Percentiles rank a stretch among this genome's conserved stretches.
These are phyloP conservation scores for Kodamaea sp. DNA, from an alignment of 1,139 yeast genomes.

Conservation along the genomic window DNA sequence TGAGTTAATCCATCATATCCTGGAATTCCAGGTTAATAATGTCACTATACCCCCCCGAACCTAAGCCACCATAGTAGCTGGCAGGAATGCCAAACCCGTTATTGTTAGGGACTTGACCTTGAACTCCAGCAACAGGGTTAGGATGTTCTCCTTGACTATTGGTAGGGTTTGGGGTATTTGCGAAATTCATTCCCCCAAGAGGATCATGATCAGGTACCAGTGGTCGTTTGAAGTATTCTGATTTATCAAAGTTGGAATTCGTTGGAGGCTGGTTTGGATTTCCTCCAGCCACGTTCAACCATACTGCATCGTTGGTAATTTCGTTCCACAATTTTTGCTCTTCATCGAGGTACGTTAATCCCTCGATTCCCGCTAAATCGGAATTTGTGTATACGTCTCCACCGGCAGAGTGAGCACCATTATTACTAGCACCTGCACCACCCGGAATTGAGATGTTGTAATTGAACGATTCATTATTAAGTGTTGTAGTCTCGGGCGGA, in stretches of 20 bases:
- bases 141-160: slow-evolving; percentile 3
- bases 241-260: slow-evolving; percentile 6
- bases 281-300: slow-evolving; percentile 47
- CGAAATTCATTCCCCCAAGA: slow-evolving; percentile 3
- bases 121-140: too few relatives aligned
- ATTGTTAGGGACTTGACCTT: neutral
- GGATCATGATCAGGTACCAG: slow-evolving; percentile 4
- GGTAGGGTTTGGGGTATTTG: too few relatives aligned
- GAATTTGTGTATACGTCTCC: slow-evolving; percentile 36
- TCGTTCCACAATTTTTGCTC: slow-evolving; percentile 76
- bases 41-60: slow-evolving; percentile 36
- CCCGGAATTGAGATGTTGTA: slow-evolving; percentile 15
- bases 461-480: slow-evolving; percentile 15
- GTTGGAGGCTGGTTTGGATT: slow-evolving; percentile 23
- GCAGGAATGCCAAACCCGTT: neutral
- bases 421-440: neutral
- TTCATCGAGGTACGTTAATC: slow-evolving; percentile 44
- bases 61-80: slow-evolving; percentile 1
- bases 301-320: slow-evolving; percentile 71
- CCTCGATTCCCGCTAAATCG: slow-evolving; percentile 47
- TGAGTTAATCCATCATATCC: slow-evolving; percentile 27
- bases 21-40: slow-evolving; percentile 44
- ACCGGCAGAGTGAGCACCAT: slow-evolving; percentile 1
- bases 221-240: slow-evolving; percentile 10
- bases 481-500: slow-evolving; percentile 1